Conservation (phyloP, 768 basidiomycete species). For the Tephrocybe sp. region DNA sequence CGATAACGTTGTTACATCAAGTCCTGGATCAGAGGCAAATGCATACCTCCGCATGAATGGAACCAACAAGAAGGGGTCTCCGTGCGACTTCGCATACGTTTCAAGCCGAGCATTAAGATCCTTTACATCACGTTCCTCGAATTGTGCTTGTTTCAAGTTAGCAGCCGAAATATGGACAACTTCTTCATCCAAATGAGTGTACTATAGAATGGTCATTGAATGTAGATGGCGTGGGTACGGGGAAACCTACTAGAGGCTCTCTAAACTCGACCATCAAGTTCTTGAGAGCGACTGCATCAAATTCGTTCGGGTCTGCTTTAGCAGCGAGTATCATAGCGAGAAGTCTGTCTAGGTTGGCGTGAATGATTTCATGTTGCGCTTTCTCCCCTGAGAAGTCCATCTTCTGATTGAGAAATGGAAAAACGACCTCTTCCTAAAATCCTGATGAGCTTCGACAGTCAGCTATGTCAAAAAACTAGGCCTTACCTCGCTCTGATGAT, state of each 20-base stretch:
- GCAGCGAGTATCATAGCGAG: constrained; percentile 22
- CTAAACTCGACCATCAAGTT: constrained; percentile 25
- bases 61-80: constrained; percentile 29
- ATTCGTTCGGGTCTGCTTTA: constrained; percentile 24
- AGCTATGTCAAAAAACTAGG: too few species aligned
- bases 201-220: constrained; percentile 20
- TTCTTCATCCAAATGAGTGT: constrained; percentile 35
- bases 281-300: constrained; percentile 27
- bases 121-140: constrained; percentile 25
- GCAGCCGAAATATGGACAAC: constrained; percentile 29
- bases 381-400: constrained; percentile 36
- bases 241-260: constrained; percentile 28
- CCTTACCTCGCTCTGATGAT: constrained; percentile 34
- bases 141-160: constrained; percentile 27
- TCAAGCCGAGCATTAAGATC: constrained; percentile 25
- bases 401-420: constrained; percentile 33
- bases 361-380: constrained; percentile 34
- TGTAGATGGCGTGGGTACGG: background rate
- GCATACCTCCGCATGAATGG: constrained; percentile 37
- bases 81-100: constrained; percentile 30
- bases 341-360: constrained; percentile 25
- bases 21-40: background rate
- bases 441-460: background rate
- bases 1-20: background rate
- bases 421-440: constrained; percentile 28